Conservation (phyloP, 345 rosid species). For the Trapa incisa region DNA sequence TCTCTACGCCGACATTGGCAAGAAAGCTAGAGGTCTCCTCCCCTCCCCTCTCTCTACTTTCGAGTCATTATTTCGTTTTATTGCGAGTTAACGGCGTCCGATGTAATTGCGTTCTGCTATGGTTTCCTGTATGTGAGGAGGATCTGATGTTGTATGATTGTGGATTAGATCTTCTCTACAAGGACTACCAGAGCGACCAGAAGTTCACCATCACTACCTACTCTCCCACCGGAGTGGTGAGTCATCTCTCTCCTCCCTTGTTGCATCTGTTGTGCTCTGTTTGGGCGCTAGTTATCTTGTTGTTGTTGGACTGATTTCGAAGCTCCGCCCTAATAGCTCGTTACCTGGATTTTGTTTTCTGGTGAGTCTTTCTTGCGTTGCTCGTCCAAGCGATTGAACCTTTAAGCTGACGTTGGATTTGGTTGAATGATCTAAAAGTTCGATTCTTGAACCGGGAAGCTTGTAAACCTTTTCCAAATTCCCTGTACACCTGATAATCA, state of each 20-base stretch:
- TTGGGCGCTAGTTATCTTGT: background rate
- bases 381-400: background rate
- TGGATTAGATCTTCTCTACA: slow-evolving; percentile 66
- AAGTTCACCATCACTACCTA: slow-evolving; percentile 74
- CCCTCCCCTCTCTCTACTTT: too few species aligned
- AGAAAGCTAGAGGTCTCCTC: slow-evolving; percentile 66
- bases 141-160: background rate
- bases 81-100: background rate
- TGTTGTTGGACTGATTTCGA: background rate
- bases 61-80: background rate
- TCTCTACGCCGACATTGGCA: slow-evolving; percentile 88
- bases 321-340: background rate
- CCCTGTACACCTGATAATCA: too few species aligned
- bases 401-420: background rate
- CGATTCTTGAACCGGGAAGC: background rate
- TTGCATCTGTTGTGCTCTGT: background rate
- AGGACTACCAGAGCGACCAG: slow-evolving; percentile 86
- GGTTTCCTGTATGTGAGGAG: background rate
- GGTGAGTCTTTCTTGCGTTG: background rate
- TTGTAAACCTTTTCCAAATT: too few species aligned
- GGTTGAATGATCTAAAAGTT: background rate
- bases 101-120: background rate
- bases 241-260: slow-evolving; percentile 14
- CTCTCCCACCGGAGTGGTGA: slow-evolving; percentile 76
- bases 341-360: background rate